Base-by-base conservation (phyloP, 2,329 filamentous ascomycete species). In the Cytospora schulzeri region DNA sequence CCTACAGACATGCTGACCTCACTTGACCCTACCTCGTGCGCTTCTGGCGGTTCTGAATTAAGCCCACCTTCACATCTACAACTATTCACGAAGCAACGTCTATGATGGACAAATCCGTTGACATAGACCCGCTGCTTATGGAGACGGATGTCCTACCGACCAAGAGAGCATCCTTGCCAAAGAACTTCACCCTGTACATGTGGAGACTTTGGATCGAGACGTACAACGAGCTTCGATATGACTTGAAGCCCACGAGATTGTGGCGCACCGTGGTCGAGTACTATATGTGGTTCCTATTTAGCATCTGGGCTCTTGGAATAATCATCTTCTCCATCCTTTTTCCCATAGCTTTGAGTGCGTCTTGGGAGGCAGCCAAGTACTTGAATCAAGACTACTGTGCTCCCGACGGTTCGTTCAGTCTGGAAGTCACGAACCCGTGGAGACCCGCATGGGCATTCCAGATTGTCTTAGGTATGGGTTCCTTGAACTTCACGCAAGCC, bases 401-500 rank as follows among this genome's bases (percentile, higher is more conserved):
- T 19, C 58, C 58, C 15, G 50, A 60, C 24, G 50, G 58, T 33
- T 45, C 58, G 11, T 60, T 60, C 24, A 54, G 50, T 29, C n/a
- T 60, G 11, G 33, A 60, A 3, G 50, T 33, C 12, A 17, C 33
- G 14, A 63, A 19, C 8, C 24, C 12, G 17, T 73, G 71, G 71
- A 45, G 45, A 0, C 55, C 60, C 3, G 62, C 60, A 5, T 70
- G 69, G 29, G 69, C 72, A 54, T 71, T 71, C 53, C 64, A 71
- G 8, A 69, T 71, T 22, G 68, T 66, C 19, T 22, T 69, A 17
- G 66, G 45, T 0, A 68, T 69, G 54, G 71, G 71, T 1, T 38
- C 57, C 1, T 59, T 73, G 11, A 67, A 33, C 15, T 74, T 73
- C 60, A 68, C 71, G 2, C 52, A 69, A 24, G 72, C 69, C 4